Base-by-base conservation (phyloP, 169 alveolate species). In the Neospora caninum region DNA sequence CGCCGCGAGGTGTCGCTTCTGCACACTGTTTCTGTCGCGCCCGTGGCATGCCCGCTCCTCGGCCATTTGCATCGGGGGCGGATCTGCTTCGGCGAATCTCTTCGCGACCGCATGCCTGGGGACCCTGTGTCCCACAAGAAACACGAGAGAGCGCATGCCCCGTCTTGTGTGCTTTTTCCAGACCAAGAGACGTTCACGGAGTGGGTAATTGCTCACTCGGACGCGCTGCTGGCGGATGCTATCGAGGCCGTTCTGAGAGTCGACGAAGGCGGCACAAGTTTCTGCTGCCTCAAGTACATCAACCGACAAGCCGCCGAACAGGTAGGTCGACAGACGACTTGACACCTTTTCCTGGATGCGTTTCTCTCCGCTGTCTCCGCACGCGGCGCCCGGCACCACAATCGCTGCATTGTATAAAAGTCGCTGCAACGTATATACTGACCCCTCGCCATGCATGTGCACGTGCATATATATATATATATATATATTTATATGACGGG, bases 161-260 rank as follows among this genome's bases (percentile, higher is more conserved):
- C 18, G 25, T 64, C n/a, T 64, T 7, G 4, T 64, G 73, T 16
- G 25, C 34, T 64, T 16, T 78, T n/a, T 78, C 9, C 89, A 82
- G 89, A 82, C 89, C 38, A 20, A 29, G 89, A 82, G 0, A 49
- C 89, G 39, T 82, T 82, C 67, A 43, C 89, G 36, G 67, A 82
- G 89, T 82, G 89, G 89, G 67, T 82, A 0, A 6, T 42, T 27
- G 27, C 89, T 13, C 89, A 42, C 38, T 22, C 69, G 0, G 89
- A 82, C 4, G 41, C 67, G 38, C 89, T 82, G 41, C 1, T 82
- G 67, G 41, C 41, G 10, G 89, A 82, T 67, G 89, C 89, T 0
- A 82, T 82, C 64, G 89, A 82, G 86, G 49, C 45, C 39, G 67
- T 42, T 0, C 41, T 82, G 10, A 49, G 39, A 82, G 36, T 82